Percentiles rank a stretch among this genome's conserved stretches.
Conservation (phyloP, 2,329 filamentous ascomycete species). For the Aphanocladium album region DNA sequence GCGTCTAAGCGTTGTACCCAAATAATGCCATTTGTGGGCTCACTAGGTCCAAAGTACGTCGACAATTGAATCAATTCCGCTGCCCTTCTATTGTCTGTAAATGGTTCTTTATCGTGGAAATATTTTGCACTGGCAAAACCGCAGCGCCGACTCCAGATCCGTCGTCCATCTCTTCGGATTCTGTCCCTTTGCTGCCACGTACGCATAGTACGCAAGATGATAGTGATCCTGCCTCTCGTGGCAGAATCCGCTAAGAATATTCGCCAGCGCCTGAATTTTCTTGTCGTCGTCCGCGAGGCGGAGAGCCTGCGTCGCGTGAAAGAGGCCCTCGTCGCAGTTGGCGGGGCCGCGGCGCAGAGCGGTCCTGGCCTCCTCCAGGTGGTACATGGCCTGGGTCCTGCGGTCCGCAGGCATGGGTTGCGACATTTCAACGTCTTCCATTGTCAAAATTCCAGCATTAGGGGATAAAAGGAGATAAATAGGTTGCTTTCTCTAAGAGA, state of each 20-base stretch:
- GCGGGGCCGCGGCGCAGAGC: not conserved
- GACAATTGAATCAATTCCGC: no score
- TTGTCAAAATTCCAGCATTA: not conserved
- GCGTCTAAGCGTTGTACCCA: no score
- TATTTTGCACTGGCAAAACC: not conserved
- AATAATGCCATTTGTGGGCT: no score
- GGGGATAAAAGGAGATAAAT: no score
- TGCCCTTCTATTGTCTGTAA: no score
- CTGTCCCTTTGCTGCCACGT: not conserved
- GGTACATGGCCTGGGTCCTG: not conserved
- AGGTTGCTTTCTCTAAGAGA: no score
- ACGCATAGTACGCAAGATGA: not conserved
- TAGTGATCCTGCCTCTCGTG: not conserved
- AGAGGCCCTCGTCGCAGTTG: not conserved
- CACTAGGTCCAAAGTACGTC: no score
- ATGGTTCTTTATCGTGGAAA: not conserved
- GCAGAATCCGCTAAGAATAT: not conserved
- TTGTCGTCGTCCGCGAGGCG: not conserved
- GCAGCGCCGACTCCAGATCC: not conserved
- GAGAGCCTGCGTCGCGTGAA: not conserved
- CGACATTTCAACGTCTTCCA: not conserved
- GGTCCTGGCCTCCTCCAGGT: not conserved
- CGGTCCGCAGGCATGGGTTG: not conserved
- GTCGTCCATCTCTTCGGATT: not conserved
- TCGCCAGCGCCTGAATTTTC: not conserved